A percentile compares a stretch with the other conserved stretches of the same genome.
phyloP scores from a whole-genome alignment of 2,329 filamentous ascomycete species.

The Botrytis hyacinthi region DNA sequence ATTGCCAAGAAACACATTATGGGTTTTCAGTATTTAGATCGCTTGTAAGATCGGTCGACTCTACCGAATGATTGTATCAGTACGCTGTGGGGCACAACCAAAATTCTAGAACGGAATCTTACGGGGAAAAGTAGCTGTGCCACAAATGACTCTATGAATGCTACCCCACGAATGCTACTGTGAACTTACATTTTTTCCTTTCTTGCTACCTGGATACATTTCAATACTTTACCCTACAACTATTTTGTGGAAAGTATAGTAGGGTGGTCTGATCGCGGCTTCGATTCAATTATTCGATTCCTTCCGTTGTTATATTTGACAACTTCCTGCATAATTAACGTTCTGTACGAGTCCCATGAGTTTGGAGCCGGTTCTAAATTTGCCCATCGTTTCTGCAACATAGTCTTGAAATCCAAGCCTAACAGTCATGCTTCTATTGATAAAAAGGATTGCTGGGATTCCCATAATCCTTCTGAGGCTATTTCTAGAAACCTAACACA shows the following conservation, averaged over 20 bases:
- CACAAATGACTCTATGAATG: not conserved
- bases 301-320: not conserved
- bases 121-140: not conserved
- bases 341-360: not conserved
- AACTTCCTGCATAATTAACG: not conserved
- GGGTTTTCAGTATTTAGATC: not conserved
- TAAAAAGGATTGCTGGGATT: rapidly evolving
- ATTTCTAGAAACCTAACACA: not conserved
- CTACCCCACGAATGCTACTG: not conserved
- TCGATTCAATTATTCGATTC: not conserved
- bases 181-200: not conserved
- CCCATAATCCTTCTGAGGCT: not conserved
- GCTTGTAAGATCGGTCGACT: not conserved
- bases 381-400: not conserved
- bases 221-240: not conserved
- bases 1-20: not conserved
- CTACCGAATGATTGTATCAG: not conserved
- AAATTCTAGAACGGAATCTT: not conserved
- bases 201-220: not conserved
- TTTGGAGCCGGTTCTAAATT: not conserved
- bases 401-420: too few relatives aligned
- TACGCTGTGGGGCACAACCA: not conserved
- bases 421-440: not conserved
- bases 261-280: not conserved
- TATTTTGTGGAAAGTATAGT: not conserved